phyloP scores from a whole-genome alignment of 2,329 filamentous ascomycete genomes.

The Waltergamsia citrina region DNA sequence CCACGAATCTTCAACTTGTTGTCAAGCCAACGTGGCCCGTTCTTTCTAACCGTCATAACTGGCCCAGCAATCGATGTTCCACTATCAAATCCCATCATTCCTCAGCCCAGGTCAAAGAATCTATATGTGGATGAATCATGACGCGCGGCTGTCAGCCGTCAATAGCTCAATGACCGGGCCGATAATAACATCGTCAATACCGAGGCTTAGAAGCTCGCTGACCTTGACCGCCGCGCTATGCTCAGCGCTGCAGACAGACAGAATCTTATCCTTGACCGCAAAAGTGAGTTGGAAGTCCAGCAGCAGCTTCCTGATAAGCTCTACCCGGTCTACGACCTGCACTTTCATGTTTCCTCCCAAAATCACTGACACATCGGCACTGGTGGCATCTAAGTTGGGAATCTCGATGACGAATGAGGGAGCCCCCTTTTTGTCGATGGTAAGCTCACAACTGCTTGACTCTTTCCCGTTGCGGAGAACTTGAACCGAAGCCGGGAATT shows the following conservation, averaged over 20 bases:
- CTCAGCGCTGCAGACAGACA: constrained; percentile 6
- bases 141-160: constrained; percentile 15
- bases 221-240: constrained; percentile 10
- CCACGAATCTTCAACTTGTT: no score
- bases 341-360: constrained; percentile 6
- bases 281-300: constrained; percentile 17
- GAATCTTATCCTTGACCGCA: constrained; percentile 13
- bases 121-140: background rate
- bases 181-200: constrained; percentile 11
- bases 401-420: constrained; percentile 1
- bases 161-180: constrained; percentile 16
- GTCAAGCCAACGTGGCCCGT: no score
- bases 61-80: no score
- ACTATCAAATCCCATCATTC: no score
- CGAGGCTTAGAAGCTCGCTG: constrained; percentile 13
- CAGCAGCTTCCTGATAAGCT: constrained; percentile 10
- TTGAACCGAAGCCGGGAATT: background rate
- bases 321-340: constrained; percentile 7
- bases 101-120: no score
- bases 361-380: background rate
- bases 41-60: no score
- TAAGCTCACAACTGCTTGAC: background rate
- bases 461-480: background rate
- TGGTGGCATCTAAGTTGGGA: background rate
- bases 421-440: background rate